A percentile compares a stretch with the other conserved stretches of the same genome.
phyloP scores from a whole-genome alignment of 139 green algal genomes.

The Tetradesmus obliquus region DNA sequence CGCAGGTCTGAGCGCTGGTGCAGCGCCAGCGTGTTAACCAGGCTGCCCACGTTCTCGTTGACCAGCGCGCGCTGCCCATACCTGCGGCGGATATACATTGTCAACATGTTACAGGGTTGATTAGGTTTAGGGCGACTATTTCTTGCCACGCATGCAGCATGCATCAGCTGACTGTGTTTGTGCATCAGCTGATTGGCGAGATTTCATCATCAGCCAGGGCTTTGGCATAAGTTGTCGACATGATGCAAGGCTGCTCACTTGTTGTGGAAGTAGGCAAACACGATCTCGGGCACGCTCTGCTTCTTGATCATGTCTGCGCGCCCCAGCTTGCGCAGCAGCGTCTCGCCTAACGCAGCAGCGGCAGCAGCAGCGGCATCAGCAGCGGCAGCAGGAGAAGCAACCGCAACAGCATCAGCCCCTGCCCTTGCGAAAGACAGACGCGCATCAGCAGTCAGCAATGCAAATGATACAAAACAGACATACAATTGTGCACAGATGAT shows the following conservation, averaged over 20 bases:
- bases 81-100: not conserved
- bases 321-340: slow-evolving; percentile 51
- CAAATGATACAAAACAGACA: not conserved
- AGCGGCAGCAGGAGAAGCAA: too few relatives aligned
- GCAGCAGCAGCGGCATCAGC: not conserved
- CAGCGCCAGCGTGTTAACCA: slow-evolving; percentile 66
- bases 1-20: slow-evolving; percentile 53
- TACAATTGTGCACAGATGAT: not conserved
- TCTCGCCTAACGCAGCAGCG: slow-evolving; percentile 48
- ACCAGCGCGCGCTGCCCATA: slow-evolving; percentile 58
- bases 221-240: too few relatives aligned
- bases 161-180: too few relatives aligned
- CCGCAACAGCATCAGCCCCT: too few relatives aligned
- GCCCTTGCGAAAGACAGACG: not conserved
- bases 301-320: slow-evolving; percentile 53
- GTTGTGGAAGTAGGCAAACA: slow-evolving; percentile 70
- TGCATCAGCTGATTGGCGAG: too few relatives aligned
- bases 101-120: too few relatives aligned
- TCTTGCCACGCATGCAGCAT: too few relatives aligned
- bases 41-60: slow-evolving; percentile 61
- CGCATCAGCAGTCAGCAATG: not conserved
- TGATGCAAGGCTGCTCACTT: slow-evolving; percentile 50
- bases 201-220: too few relatives aligned
- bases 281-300: slow-evolving; percentile 63
- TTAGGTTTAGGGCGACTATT: too few relatives aligned